A percentile compares a stretch with the other conserved stretches of the same genome.
Conservation (phyloP, 2,329 filamentous ascomycete genomes). For the Alternaria sp. region DNA sequence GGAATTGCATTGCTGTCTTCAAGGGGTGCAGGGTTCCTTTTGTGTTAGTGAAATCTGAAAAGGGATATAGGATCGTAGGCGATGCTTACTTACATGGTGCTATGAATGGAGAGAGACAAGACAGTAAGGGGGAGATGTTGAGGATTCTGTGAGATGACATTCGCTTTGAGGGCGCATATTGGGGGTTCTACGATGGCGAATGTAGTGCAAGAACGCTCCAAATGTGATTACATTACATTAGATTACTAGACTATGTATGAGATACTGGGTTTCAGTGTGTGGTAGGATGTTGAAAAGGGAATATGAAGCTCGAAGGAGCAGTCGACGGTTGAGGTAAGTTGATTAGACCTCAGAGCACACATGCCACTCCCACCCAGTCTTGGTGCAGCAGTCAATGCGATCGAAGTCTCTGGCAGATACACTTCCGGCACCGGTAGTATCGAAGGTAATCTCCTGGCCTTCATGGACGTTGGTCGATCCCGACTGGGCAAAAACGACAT, state of each 20-base stretch:
- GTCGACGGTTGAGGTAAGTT: too few relatives aligned
- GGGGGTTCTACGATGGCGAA: too few relatives aligned
- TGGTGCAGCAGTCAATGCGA: neutral
- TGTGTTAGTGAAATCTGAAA: too few relatives aligned
- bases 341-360: neutral
- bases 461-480: neutral
- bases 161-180: neutral
- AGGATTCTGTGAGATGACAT: neutral
- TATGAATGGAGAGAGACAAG: too few relatives aligned
- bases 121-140: too few relatives aligned
- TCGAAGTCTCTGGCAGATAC: neutral
- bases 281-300: neutral
- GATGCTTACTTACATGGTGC: too few relatives aligned
- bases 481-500: neutral
- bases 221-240: neutral
- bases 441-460: neutral
- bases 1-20: too few relatives aligned
- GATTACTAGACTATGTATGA: neutral
- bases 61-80: too few relatives aligned
- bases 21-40: too few relatives aligned
- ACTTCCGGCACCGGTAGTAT: neutral
- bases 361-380: neutral
- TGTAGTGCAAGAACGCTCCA: neutral
- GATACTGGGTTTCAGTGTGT: neutral
- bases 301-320: neutral